A percentile compares a stretch with the other conserved stretches of the same genome.
These are phyloP conservation scores for Sugiyamaella japonica DNA, from an alignment of 1,139 yeast genomes.

Conservation along the genomic window DNA sequence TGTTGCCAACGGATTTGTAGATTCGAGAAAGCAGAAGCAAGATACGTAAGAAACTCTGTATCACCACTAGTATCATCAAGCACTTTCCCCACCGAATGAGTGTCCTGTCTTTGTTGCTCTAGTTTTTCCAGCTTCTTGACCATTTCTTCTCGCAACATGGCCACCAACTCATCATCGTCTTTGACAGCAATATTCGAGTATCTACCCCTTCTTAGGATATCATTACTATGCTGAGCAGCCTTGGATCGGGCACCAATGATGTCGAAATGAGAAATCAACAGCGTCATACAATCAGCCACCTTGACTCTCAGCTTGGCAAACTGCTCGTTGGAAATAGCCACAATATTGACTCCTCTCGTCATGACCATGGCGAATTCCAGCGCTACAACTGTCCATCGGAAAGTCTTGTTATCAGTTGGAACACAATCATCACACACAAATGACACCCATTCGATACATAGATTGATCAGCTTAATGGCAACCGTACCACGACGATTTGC, in stretches of 20 bases:
- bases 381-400: slow-evolving; percentile 95
- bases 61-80: slow-evolving; percentile 76
- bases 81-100: slow-evolving; percentile 76
- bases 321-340: slow-evolving; percentile 76
- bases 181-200: slow-evolving; percentile 37
- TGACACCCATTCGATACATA: slow-evolving; percentile 88
- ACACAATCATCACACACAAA: slow-evolving; percentile 93
- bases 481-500: slow-evolving; percentile 65
- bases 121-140: slow-evolving; percentile 59
- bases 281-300: slow-evolving; percentile 93
- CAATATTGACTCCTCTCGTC: slow-evolving; percentile 86
- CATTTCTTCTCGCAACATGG: slow-evolving; percentile 58
- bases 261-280: slow-evolving; percentile 91
- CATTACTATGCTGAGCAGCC: slow-evolving; percentile 63
- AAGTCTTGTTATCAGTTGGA: slow-evolving; percentile 87
- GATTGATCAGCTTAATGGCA: slow-evolving; percentile 68
- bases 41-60: slow-evolving; percentile 78
- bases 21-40: slow-evolving; percentile 88
- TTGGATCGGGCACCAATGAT: slow-evolving; percentile 97
- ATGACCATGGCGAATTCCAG: slow-evolving; percentile 95
- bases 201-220: slow-evolving; percentile 52
- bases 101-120: slow-evolving; percentile 56
- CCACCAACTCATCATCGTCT: slow-evolving; percentile 61
- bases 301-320: slow-evolving; percentile 71
- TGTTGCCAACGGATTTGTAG: slow-evolving; percentile 97